These are phyloP conservation scores for Lippia alba DNA, from an alignment of 305 asterid genomes.

Conservation along the genomic window DNA sequence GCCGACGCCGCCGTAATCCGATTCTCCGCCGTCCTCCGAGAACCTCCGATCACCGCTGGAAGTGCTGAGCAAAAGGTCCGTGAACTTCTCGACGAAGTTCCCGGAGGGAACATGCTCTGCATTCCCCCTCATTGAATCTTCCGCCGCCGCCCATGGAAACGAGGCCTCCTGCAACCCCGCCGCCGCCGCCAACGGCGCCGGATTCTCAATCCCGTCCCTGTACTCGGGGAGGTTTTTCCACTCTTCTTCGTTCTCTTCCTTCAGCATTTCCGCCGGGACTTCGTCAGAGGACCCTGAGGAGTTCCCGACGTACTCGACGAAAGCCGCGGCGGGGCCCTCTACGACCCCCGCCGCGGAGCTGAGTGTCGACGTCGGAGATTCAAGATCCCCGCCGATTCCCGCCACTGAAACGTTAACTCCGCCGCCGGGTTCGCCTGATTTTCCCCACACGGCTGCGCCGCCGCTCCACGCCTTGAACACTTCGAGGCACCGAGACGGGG, in stretches of 20 bases:
- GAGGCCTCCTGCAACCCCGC: slow-evolving; percentile 35
- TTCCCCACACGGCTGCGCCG: slow-evolving; percentile 39
- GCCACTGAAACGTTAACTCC: slow-evolving; percentile 28
- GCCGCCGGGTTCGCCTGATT: slow-evolving; percentile 24
- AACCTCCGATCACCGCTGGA: slow-evolving; percentile 46
- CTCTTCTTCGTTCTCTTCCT: slow-evolving; percentile 55
- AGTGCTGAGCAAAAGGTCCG: slow-evolving; percentile 71
- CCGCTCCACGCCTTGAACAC: slow-evolving; percentile 63
- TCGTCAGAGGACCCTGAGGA: slow-evolving; percentile 54
- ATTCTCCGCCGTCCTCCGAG: slow-evolving; percentile 54
- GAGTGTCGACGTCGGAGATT: slow-evolving; percentile 76
- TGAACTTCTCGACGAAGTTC: slow-evolving; percentile 70
- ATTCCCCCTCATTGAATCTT: slow-evolving; percentile 33
- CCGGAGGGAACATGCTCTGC: slow-evolving; percentile 44
- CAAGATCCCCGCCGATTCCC: slow-evolving; percentile 52
- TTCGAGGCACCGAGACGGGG: slow-evolving; percentile 50
- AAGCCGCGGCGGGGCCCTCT: slow-evolving; percentile 47
- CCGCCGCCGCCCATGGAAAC: slow-evolving; percentile 43
- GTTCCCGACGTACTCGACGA: slow-evolving; percentile 48
- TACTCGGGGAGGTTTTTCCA: slow-evolving; percentile 55
- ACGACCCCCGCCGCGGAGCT: slow-evolving; percentile 55
- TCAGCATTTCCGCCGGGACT: slow-evolving; percentile 42
- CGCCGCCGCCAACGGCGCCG: slow-evolving; percentile 41
- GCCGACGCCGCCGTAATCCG: slow-evolving; percentile 47
- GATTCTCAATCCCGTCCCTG: slow-evolving; percentile 39